Base-by-base conservation (phyloP, 495 filamentous ascomycete species). In the Extremus antarcticus region DNA sequence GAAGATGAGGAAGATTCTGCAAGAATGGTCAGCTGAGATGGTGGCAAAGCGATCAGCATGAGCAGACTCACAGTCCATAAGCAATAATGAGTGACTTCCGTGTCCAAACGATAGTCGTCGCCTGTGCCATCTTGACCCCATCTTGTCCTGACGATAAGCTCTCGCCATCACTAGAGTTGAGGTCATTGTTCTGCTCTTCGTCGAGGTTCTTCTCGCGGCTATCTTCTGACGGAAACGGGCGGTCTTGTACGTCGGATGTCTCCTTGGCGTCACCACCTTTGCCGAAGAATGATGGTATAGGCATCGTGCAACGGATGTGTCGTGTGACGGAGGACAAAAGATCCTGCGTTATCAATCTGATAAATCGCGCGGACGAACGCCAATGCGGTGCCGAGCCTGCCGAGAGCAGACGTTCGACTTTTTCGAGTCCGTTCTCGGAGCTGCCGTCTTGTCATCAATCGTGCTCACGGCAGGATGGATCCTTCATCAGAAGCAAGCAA, bases 1-100 rank as follows among this genome's bases (percentile, higher is more conserved):
- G 65, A 71, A 75, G 24, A 76, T 64, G 24, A 73, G 47, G 64
- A 66, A 77, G 54, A 77, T 77, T 22, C 74, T 77, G 43, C 1
- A 19, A 1, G 1, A 17, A 2, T 23, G 4, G 19, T 50, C 21
- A 38, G 2, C 25, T 21, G 19, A 2, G 7, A 16, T 0, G 46
- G 19, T 20, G 25, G 21, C 13, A 35, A 35, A 35, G n/a, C n/a
- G n/a, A n/a, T n/a, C n/a, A n/a, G n/a, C n/a, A n/a, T n/a, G n/a
- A n/a, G n/a, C n/a, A 41, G 15, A 53, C 66, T 19, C 63, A 76
- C 71, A 71, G 61, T 20, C 60, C 57, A 49, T 76, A 78, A 3
- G 71, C 68, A 15, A 60, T 56, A 55, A 68, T 68, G 23, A 78
- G 55, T 2, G 71, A 58, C n/a, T 46, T 50, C 55, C 63, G 69